phyloP scores from a whole-genome alignment of 345 rosid species.

The Lenwebbia sp. region DNA sequence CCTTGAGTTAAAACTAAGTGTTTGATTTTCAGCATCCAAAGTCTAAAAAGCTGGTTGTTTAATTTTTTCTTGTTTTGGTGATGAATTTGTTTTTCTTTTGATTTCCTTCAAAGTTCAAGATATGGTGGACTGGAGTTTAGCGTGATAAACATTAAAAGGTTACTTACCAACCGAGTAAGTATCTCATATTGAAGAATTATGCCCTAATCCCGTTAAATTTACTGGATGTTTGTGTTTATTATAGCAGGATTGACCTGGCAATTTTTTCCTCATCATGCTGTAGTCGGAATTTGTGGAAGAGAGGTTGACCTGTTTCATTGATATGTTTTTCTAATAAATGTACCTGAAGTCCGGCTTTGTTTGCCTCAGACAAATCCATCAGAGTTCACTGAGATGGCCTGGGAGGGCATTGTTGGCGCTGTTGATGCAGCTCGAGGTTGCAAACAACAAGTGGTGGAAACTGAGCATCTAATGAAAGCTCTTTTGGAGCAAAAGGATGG shows the following conservation, averaged over 20 bases:
- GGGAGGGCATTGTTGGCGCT: conserved; percentile 71
- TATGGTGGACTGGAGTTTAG: neutral
- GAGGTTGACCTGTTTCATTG: neutral
- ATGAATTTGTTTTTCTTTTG: neutral
- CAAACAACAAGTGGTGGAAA: conserved; percentile 67
- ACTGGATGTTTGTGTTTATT: neutral
- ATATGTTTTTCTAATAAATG: neutral
- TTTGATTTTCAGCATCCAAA: neutral
- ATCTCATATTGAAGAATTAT: neutral
- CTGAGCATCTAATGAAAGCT: conserved; percentile 92
- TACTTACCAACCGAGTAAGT: neutral
- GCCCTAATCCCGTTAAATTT: neutral
- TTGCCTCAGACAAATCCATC: conserved; percentile 35
- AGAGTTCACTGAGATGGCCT: conserved; percentile 82
- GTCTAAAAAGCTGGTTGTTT: neutral
- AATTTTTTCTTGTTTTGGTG: neutral
- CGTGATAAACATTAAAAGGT: neutral
- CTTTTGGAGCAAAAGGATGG: conserved; percentile 90
- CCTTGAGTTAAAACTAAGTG: neutral
- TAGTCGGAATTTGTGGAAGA: neutral
- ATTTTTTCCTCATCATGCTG: neutral
- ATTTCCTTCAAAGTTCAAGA: neutral
- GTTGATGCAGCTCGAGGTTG: conserved; percentile 55
- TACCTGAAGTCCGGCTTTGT: neutral
- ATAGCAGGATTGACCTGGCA: neutral